phyloP scores from a whole-genome alignment of 306 rosid genomes.

The Trifolium subterraneum region DNA sequence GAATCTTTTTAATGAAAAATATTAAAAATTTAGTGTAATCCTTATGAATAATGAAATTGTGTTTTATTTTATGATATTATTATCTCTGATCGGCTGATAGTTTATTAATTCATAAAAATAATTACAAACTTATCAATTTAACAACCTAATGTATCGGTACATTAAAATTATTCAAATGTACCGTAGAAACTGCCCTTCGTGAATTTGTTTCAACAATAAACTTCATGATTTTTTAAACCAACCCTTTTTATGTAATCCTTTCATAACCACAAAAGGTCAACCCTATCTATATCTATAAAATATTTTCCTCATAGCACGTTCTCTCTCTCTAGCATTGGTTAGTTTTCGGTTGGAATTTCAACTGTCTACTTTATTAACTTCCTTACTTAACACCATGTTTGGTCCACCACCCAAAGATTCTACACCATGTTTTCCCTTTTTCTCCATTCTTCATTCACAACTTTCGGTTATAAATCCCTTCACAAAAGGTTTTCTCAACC shows the following conservation, averaged over 20 bases:
- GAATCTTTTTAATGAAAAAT: too few relatives aligned
- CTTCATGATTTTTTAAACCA: too few relatives aligned
- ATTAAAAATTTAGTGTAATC: too few relatives aligned
- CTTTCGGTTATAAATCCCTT: constrained; percentile 52
- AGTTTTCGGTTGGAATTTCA: constrained; percentile 61
- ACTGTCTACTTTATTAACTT: constrained; percentile 60
- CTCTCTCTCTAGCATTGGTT: constrained; percentile 42
- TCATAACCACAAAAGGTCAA: constrained; percentile 66
- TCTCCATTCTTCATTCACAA: constrained; percentile 43
- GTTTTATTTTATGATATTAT: too few relatives aligned
- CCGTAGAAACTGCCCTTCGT: too few relatives aligned
- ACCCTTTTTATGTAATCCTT: neutral
- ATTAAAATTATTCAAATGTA: too few relatives aligned
- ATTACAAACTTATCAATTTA: too few relatives aligned
- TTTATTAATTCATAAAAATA: too few relatives aligned
- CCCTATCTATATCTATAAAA: constrained; percentile 28
- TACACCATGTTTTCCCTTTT: constrained; percentile 39
- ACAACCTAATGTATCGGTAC: too few relatives aligned
- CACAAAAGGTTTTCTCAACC: constrained; percentile 31
- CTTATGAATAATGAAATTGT: too few relatives aligned
- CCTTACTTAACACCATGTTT: constrained; percentile 44
- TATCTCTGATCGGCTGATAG: too few relatives aligned
- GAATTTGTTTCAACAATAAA: too few relatives aligned
- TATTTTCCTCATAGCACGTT: constrained; percentile 40
- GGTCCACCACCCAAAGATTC: constrained; percentile 67